These are phyloP conservation scores for Bipolaris gigantea DNA, from an alignment of 2,329 filamentous ascomycete genomes.

Conservation along the genomic window DNA sequence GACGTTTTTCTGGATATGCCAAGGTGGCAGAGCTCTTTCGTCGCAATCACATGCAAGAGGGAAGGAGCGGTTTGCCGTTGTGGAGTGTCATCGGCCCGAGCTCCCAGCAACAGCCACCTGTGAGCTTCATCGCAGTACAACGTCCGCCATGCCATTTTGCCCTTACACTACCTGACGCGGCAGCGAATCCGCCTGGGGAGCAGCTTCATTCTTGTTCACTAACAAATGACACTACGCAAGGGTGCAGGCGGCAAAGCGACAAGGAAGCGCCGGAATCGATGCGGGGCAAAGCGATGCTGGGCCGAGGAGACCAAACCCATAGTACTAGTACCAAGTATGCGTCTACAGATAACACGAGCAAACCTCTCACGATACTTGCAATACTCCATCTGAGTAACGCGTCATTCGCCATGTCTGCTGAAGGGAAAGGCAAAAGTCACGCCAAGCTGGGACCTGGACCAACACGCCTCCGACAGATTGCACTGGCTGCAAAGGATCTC, in stretches of 20 bases:
- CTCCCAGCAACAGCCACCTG: background rate
- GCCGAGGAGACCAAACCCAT: conserved; percentile 3
- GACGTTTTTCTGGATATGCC: too few relatives aligned
- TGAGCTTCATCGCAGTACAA: background rate
- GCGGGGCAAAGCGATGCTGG: conserved; percentile 7
- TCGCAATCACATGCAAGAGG: too few relatives aligned
- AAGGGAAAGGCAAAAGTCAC: conserved; percentile 9
- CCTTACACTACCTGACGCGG: background rate
- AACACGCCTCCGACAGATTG: conserved; percentile 43
- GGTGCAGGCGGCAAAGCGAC: background rate
- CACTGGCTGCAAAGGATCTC: conserved; percentile 37
- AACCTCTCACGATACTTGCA: background rate
- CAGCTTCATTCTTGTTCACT: background rate
- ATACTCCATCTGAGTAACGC: background rate
- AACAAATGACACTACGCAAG: background rate
- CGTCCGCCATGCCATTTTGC: background rate
- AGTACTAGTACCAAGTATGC: too few relatives aligned
- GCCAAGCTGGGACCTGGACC: conserved; percentile 20
- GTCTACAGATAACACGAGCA: background rate
- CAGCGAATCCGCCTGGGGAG: background rate
- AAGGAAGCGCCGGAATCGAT: background rate
- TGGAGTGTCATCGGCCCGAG: background rate
- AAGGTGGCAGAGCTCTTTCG: too few relatives aligned
- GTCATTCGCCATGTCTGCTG: background rate
- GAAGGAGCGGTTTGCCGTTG: background rate